These are phyloP conservation scores for Penicillium sp. DNA, from an alignment of 2,329 filamentous ascomycete species.

Conservation along the genomic window DNA sequence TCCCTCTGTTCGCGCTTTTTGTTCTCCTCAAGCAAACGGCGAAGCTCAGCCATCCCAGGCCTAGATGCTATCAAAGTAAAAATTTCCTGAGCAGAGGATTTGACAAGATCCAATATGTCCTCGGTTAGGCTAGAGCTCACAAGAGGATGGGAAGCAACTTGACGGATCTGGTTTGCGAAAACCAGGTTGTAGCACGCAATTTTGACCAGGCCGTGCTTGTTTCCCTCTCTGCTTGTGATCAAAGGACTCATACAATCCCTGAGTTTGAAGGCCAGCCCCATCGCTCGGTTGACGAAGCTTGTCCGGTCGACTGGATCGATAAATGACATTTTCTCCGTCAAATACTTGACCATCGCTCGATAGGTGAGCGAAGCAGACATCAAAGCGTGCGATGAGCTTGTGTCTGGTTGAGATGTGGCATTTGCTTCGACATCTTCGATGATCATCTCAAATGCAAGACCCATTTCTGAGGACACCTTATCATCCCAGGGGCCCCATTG, in stretches of 20 bases:
- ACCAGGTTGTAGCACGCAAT: conserved; percentile 31
- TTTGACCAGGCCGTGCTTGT: conserved; percentile 17
- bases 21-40: conserved; percentile 44
- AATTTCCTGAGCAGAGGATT: conserved; percentile 33
- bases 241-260: conserved; percentile 30
- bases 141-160: conserved; percentile 34
- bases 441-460: conserved; percentile 33
- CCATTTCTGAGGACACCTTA: conserved; percentile 46
- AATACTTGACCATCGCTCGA: conserved; percentile 46
- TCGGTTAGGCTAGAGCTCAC: conserved; percentile 19
- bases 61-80: conserved; percentile 31
- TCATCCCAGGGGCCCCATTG: conserved; percentile 54
- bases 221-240: conserved; percentile 11
- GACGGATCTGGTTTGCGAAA: conserved; percentile 36
- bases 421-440: conserved; percentile 19
- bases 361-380: conserved; percentile 19
- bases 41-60: conserved; percentile 34
- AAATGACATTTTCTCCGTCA: conserved; percentile 47
- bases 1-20: conserved; percentile 40
- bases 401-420: conserved; percentile 2
- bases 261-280: conserved; percentile 36
- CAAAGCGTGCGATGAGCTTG: conserved; percentile 8
- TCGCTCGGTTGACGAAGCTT: conserved; percentile 40
- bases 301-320: conserved; percentile 50
- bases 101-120: conserved; percentile 30